Evolutionary conservation across 148 eudicot species (phyloP).

Genomic region (Rhododendron vialii): DNA sequence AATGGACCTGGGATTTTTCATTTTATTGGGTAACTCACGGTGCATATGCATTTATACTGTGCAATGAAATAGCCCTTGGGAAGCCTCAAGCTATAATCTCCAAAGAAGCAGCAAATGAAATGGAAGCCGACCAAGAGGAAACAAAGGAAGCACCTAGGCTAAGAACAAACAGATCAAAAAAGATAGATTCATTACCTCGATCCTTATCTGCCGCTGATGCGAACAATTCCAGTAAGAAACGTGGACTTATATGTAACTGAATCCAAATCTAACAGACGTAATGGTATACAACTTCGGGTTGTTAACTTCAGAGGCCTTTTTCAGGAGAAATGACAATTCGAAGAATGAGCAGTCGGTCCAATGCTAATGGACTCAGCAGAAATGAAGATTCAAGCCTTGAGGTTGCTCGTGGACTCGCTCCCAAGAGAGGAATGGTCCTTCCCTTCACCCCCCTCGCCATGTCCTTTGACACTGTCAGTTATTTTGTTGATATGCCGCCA

Average conservation of each 20-base stretch:
- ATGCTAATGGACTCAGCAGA: conserved; percentile 21
- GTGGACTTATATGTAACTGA: neutral
- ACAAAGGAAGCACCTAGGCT: conserved; percentile 34
- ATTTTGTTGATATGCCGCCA: conserved; percentile 71
- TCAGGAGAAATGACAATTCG: conserved; percentile 44
- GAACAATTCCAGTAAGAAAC: conserved; percentile 36
- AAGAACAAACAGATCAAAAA: conserved; percentile 28
- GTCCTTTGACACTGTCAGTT: conserved; percentile 54
- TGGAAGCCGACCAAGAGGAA: conserved; percentile 35
- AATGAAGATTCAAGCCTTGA: conserved; percentile 32
- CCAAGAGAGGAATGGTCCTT: conserved; percentile 57
- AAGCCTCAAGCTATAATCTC: conserved; percentile 31
- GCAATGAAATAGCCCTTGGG: conserved; percentile 16
- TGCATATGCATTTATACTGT: neutral
- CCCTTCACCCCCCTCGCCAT: conserved; percentile 67
- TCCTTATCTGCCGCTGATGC: conserved; percentile 38
- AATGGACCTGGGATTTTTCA: neutral
- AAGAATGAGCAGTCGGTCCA: conserved; percentile 34
- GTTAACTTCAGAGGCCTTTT: neutral
- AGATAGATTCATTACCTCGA: conserved; percentile 26
- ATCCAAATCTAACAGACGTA: neutral
- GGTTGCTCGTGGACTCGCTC: conserved; percentile 31
- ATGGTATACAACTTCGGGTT: neutral
- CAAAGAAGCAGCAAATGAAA: conserved; percentile 31
- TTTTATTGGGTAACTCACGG: neutral